Base-by-base conservation (phyloP, 1,284 basidiomycete species). In the Malassezia sympodialis region DNA sequence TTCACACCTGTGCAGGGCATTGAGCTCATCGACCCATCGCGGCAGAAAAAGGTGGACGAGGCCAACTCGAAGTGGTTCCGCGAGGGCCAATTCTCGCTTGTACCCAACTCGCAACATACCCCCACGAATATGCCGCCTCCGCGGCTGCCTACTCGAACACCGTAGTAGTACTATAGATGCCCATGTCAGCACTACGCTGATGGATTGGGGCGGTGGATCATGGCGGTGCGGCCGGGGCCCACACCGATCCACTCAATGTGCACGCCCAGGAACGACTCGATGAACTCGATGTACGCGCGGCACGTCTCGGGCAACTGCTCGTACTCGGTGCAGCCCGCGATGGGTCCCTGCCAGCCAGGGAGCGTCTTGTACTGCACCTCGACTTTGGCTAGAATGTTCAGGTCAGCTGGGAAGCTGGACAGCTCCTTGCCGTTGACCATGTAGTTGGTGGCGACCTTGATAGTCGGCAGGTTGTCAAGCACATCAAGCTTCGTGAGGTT, bases 401-500 rank as follows among this genome's bases (percentile, higher is more conserved):
- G 81, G 76, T 96, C 84, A 62, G 91, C 91, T 85, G 93, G 93
- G 82, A 98, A 96, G 35, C 88, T 85, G 14, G 79, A 73, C 19
- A 94, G 79, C 69, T 86, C 83, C 69, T 86, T 81, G 37, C 84
- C 90, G 56, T 90, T 81, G 24, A 88, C 76, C 51, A 81, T 77
- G 77, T 98, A 98, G 69, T 82, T 84, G 43, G 87, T 81, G 8
- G 82, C 90, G 28, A 98, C 80, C 78, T 93, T 88, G 80, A 98
- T 87, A 78, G 93, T 88, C 1, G 82, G 76, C 40, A 98, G 80
- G 49, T 81, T 79, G 69, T 96, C 91, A 39, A 98, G 80, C 14
- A 98, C 80, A 69, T 98, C 93, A 55, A 98, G 83, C 76, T 98
- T 98, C 60, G 93, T 98, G 65, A 98, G 80, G 78, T 98, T 98